phyloP scores from a whole-genome alignment of 345 rosid genomes.

The thale cress (Arabidopsis thaliana) region TAIR10.1 NC_003076.8:15560001-15560500 shows the following conservation, averaged over 20 bases:
- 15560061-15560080: conserved; percentile 66
- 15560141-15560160: neutral
- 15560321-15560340: neutral
- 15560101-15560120: neutral
- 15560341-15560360: neutral
- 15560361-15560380: neutral
- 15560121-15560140: neutral
- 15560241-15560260: conserved; percentile 4
- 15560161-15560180: conserved; percentile 2
- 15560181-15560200: neutral
- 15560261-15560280: neutral
- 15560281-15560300: neutral
- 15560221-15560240: neutral
- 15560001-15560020: conserved; percentile 47
- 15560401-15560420: neutral
- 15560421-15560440: neutral
- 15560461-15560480: neutral
- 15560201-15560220: neutral
- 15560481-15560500: neutral
- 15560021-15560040: conserved; percentile 40
- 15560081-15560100: neutral
- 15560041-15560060: conserved; percentile 55
- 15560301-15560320: neutral
- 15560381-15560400: neutral
- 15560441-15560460: neutral